Percentiles rank a stretch among this genome's conserved stretches.
These are phyloP conservation scores for Cyclocybe cylindracea DNA, from an alignment of 768 basidiomycete species.

Conservation along the genomic window DNA sequence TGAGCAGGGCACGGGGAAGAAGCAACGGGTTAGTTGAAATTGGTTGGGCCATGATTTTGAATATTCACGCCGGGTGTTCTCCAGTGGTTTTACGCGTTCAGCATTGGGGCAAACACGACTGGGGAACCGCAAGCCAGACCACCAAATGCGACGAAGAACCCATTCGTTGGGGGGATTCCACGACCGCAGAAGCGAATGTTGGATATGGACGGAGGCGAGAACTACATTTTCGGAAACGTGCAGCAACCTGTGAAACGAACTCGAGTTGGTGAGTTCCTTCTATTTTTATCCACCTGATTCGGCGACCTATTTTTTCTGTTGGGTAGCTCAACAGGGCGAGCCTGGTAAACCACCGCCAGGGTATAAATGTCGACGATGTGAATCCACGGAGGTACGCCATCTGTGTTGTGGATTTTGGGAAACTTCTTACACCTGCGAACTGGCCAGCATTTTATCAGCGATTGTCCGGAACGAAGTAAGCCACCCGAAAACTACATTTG, in stretches of 20 bases:
- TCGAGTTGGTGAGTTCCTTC: slow-evolving; percentile 46
- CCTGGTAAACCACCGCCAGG: slow-evolving; percentile 64
- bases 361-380: slow-evolving; percentile 78
- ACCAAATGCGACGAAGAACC: slow-evolving; percentile 69
- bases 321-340: slow-evolving; percentile 33
- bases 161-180: slow-evolving; percentile 48
- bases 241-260: slow-evolving; percentile 58
- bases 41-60: background rate
- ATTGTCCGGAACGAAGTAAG: slow-evolving; percentile 72
- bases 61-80: slow-evolving; percentile 4
- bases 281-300: background rate
- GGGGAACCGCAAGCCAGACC: slow-evolving; percentile 44
- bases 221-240: slow-evolving; percentile 71
- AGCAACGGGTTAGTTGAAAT: slow-evolving; percentile 69
- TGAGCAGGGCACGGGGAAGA: slow-evolving; percentile 60
- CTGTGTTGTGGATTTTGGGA: background rate
- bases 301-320: background rate
- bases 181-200: slow-evolving; percentile 55
- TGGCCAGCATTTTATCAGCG: slow-evolving; percentile 69
- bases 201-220: slow-evolving; percentile 51
- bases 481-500: slow-evolving; percentile 88
- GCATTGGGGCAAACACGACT: slow-evolving; percentile 60
- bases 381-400: slow-evolving; percentile 64
- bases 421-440: background rate
- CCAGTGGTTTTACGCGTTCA: slow-evolving; percentile 98